Percentiles rank a stretch among this genome's conserved stretches.
Conservation (phyloP, 1,284 basidiomycete genomes). For the Erythrobasidium hasegawianum region DNA sequence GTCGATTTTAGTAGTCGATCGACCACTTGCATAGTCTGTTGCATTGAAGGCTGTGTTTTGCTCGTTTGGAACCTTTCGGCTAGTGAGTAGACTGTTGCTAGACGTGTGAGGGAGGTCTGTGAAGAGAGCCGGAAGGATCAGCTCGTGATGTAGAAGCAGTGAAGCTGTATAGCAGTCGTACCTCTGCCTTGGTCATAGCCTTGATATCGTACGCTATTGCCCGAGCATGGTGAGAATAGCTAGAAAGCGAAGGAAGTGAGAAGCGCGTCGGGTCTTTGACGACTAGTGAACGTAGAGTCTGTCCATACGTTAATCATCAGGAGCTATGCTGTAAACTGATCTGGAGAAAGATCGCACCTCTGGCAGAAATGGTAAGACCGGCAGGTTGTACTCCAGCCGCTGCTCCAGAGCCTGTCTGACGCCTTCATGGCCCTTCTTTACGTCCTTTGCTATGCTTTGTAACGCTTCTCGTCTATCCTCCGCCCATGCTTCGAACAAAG, state of each 20-base stretch:
- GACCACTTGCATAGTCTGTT: constrained; percentile 2
- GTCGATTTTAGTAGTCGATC: constrained; percentile 15
- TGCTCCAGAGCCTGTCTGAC: constrained; percentile 7
- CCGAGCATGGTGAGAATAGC: constrained; percentile 16
- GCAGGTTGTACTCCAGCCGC: constrained; percentile 23
- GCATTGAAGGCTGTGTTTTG: constrained; percentile 3
- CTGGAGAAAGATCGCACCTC: not conserved
- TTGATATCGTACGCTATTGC: constrained; percentile 21
- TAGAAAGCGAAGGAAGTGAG: constrained; percentile 14
- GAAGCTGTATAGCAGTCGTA: not conserved
- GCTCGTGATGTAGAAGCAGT: not conserved
- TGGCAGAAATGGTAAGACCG: constrained; percentile 19
- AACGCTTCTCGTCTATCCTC: constrained; percentile 10
- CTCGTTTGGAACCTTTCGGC: constrained; percentile 28
- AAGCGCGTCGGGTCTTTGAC: not conserved
- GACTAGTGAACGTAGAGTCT: constrained; percentile 14
- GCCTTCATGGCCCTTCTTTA: not conserved
- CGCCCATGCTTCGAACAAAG: constrained; percentile 29
- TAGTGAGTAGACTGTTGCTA: constrained; percentile 30
- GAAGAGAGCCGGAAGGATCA: not conserved
- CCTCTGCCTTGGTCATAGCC: not conserved
- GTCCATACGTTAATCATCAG: not conserved
- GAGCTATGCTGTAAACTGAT: too few species aligned
- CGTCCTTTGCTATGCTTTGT: not conserved
- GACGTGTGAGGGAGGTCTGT: constrained; percentile 22